Evolutionary conservation across 768 basidiomycete genomes (phyloP), one percentile per base, ranked within the genome.

Genomic region (Fomitopsis pulvina): DNA sequence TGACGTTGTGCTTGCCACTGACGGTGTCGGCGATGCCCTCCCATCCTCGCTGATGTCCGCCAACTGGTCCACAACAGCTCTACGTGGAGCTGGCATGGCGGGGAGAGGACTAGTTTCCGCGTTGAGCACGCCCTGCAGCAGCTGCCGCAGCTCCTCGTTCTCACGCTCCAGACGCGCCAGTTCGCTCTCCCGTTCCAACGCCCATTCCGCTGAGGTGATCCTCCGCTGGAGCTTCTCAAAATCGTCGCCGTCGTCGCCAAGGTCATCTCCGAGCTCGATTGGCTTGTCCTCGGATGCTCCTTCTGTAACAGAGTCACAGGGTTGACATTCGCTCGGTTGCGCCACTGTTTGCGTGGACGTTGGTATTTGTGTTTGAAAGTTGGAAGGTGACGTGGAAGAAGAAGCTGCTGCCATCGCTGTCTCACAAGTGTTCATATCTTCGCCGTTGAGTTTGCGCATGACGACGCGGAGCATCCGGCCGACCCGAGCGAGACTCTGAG

Each of bases 171-270:
- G 71, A 45, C 92, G 75, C 27, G 82, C 79, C 2, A 99, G 79
- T 69, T 99, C 95, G 60, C 83, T 85, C 64, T 98, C 96, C 52
- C 94, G 75, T 60, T 93, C 90, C 54, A 99, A 65, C 1, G 89
- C 83, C 72, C 83, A 79, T 52, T 95, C 90, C n/a, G 77, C 72
- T 2, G 61, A 64, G 28, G 63, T 69, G 27, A 69, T 67, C 37
- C 59, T 53, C 7, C 46, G 59, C 12, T 65, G 63, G 25, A 53
- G 62, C 42, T 55, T 61, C 20, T 68, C 66, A n/a, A 57, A 64
- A 47, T 61, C 61, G 9, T 59, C 55, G 25, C 64, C 64, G 1
- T 60, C 56, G 10, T 57, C 58, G 14, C n/a, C n/a, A 7, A 58
- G 48, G 18, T 53, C 53, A n/a, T 47, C 46, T 4, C 52, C 56